These are phyloP conservation scores for Calophaca sinica DNA, from an alignment of 306 rosid species.

Conservation along the genomic window DNA sequence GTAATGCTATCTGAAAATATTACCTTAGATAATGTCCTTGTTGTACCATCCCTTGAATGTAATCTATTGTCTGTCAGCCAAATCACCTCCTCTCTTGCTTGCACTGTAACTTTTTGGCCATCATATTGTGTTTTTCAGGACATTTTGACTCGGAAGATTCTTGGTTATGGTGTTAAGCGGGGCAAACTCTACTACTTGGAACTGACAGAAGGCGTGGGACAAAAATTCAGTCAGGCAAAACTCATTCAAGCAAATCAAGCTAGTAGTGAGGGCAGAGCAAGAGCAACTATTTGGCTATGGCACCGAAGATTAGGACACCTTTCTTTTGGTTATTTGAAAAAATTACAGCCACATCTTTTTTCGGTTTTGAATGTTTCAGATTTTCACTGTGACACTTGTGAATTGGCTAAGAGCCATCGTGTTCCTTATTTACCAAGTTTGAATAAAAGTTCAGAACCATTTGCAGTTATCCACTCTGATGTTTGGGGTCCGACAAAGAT, in stretches of 20 bases:
- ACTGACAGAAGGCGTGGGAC: background rate
- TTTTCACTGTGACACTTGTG: conserved; percentile 25
- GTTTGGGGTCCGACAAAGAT: background rate
- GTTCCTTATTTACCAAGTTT: conserved; percentile 16
- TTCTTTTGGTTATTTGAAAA: background rate
- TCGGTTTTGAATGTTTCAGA: background rate
- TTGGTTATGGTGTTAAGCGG: background rate
- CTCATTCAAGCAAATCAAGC: background rate
- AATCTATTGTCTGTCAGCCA: background rate
- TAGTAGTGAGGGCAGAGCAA: background rate
- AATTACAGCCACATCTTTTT: conserved; percentile 14
- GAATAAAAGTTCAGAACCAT: conserved; percentile 6
- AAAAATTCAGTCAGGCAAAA: background rate
- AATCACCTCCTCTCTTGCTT: background rate
- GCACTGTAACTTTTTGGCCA: background rate
- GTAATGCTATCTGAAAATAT: background rate
- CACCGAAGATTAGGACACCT: background rate
- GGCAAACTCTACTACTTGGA: background rate
- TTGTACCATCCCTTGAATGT: background rate
- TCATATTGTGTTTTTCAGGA: background rate
- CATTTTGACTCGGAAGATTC: background rate
- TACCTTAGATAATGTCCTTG: background rate
- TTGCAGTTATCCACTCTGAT: background rate
- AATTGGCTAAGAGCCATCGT: conserved; percentile 19
- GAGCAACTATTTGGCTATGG: background rate